phyloP scores from a whole-genome alignment of 1,139 yeast species.

The Candida sp. region DNA sequence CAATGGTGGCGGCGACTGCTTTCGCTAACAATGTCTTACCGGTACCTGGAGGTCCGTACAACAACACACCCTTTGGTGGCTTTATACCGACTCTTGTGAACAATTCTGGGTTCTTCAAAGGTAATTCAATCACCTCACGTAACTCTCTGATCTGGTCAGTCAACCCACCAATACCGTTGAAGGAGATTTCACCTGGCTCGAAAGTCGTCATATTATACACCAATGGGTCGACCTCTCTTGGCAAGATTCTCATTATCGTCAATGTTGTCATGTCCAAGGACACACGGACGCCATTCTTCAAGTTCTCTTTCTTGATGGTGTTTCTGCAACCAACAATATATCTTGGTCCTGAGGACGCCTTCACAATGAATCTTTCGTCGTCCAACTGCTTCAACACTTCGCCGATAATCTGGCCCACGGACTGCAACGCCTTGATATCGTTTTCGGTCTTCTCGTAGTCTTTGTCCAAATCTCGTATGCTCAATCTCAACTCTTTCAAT shows the following conservation, averaged over 20 bases:
- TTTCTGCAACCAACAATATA: slow-evolving; percentile 98
- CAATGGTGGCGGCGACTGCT: slow-evolving; percentile 99
- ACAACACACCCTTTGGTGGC: slow-evolving; percentile 96
- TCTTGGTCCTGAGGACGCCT: slow-evolving; percentile 97
- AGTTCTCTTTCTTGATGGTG: slow-evolving; percentile 80
- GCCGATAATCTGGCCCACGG: slow-evolving; percentile 98
- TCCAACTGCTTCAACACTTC: slow-evolving; percentile 96
- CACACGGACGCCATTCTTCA: slow-evolving; percentile 95
- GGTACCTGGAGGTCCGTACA: slow-evolving; percentile 99
- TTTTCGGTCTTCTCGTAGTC: slow-evolving; percentile 94
- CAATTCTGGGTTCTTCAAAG: slow-evolving; percentile 96
- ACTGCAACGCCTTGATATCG: slow-evolving; percentile 95
- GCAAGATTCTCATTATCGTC: slow-evolving; percentile 96
- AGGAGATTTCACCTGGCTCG: slow-evolving; percentile 96
- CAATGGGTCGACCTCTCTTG: slow-evolving; percentile 98
- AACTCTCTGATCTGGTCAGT: slow-evolving; percentile 96
- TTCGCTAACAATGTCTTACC: slow-evolving; percentile 96
- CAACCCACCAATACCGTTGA: slow-evolving; percentile 96
- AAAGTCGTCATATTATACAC: slow-evolving; percentile 99
- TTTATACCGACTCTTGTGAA: slow-evolving; percentile 96
- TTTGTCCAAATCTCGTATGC: slow-evolving; percentile 83
- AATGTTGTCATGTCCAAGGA: slow-evolving; percentile 98
- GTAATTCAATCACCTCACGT: slow-evolving; percentile 97
- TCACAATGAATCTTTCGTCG: slow-evolving; percentile 94
- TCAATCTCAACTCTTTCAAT: slow-evolving; percentile 81